Evolutionary conservation across 1,284 basidiomycete species (phyloP).

Genomic region (Leccinum solheimii): DNA sequence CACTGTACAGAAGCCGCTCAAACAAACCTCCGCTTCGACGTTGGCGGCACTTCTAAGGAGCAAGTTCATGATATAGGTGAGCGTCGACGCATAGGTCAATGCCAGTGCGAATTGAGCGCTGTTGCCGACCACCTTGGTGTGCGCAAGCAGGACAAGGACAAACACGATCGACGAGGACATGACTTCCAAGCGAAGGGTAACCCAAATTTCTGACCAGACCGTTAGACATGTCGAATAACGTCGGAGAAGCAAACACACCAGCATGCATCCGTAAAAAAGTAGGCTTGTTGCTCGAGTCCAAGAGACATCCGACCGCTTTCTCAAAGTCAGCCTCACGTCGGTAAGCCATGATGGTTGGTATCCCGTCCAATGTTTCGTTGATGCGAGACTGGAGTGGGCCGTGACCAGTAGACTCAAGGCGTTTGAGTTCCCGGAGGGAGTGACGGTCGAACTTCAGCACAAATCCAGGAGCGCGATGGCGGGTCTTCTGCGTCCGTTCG

Average conservation of each 20-base stretch:
- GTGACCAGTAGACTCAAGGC: too few species aligned
- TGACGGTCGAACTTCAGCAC: too few species aligned
- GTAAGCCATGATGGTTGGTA: slow-evolving; percentile 34
- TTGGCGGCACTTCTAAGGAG: slow-evolving; percentile 32
- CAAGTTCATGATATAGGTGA: slow-evolving; percentile 36
- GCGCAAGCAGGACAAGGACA: slow-evolving; percentile 30
- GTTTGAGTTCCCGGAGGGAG: too few species aligned
- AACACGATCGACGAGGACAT: slow-evolving; percentile 31
- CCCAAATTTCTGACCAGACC: slow-evolving; percentile 31
- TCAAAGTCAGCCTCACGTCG: slow-evolving; percentile 30
- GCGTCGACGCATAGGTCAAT: slow-evolving; percentile 29
- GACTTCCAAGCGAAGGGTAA: slow-evolving; percentile 33
- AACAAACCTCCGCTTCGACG: slow-evolving; percentile 33
- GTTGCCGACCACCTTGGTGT: slow-evolving; percentile 27
- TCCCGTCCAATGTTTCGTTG: slow-evolving; percentile 28
- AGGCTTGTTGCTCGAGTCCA: slow-evolving; percentile 32
- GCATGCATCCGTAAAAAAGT: slow-evolving; percentile 29
- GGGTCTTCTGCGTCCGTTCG: too few species aligned
- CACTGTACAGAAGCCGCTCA: not conserved
- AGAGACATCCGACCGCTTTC: slow-evolving; percentile 21
- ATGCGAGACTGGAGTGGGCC: slow-evolving; percentile 33
- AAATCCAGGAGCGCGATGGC: too few species aligned
- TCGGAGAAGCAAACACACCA: slow-evolving; percentile 18
- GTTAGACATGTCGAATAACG: slow-evolving; percentile 5
- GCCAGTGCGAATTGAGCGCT: slow-evolving; percentile 28